A percentile compares a stretch with the other conserved stretches of the same genome.
phyloP scores from a whole-genome alignment of 1,284 basidiomycete genomes.

The Fomitopsis palustris region DNA sequence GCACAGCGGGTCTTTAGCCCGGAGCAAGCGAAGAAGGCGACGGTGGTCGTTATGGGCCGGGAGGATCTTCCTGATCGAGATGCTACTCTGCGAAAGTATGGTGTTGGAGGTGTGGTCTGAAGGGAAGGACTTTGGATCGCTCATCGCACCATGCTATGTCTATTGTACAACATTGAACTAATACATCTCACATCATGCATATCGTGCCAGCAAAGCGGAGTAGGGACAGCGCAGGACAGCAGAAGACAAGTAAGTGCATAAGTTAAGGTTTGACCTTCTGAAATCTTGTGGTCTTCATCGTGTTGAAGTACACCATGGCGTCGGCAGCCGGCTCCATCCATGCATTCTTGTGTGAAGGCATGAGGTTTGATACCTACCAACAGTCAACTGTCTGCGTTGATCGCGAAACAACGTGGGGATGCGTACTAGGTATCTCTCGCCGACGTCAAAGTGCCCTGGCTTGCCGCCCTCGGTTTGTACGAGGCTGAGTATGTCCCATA shows the following conservation, averaged over 20 bases:
- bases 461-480: conserved; percentile 46
- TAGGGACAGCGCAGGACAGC: neutral
- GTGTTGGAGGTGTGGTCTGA: conserved; percentile 40
- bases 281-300: conserved; percentile 23
- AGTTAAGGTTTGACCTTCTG: conserved; percentile 13
- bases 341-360: conserved; percentile 22
- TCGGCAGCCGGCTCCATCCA: conserved; percentile 26
- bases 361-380: conserved; percentile 25
- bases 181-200: neutral
- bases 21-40: conserved; percentile 57
- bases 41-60: conserved; percentile 71
- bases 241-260: neutral
- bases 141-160: neutral
- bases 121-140: neutral
- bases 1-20: conserved; percentile 72
- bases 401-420: neutral
- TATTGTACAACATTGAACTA: conserved; percentile 2
- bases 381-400: neutral
- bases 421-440: conserved; percentile 70
- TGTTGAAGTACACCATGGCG: conserved; percentile 24
- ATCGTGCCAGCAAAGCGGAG: neutral
- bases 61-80: conserved; percentile 65
- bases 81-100: conserved; percentile 63
- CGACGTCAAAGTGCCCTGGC: conserved; percentile 55
- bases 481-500: conserved; percentile 76